phyloP scores from a whole-genome alignment of 2,329 filamentous ascomycete genomes.

The Apiospora hydei region DNA sequence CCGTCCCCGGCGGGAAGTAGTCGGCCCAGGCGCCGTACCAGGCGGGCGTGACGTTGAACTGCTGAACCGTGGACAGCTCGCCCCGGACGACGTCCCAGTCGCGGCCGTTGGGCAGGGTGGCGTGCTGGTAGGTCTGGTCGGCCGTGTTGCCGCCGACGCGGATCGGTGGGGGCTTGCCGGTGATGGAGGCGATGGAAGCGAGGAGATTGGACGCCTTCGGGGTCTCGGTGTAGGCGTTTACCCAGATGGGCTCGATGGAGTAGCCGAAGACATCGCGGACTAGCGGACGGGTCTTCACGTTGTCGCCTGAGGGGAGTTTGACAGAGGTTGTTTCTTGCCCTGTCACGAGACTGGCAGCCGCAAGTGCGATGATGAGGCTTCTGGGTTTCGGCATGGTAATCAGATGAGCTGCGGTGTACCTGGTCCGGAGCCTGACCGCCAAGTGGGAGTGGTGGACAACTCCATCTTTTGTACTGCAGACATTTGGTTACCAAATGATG shows the following conservation, averaged over 20 bases:
- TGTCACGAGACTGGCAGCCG: background rate
- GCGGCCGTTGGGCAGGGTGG: conserved; percentile 37
- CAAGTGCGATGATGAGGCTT: background rate
- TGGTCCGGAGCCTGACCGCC: background rate
- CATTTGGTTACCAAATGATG: too few relatives aligned
- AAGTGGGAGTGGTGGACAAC: background rate
- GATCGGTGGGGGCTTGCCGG: conserved; percentile 42
- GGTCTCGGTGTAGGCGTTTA: conserved; percentile 41
- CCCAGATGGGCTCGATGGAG: conserved; percentile 45
- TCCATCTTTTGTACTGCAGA: background rate
- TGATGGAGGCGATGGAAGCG: conserved; percentile 36
- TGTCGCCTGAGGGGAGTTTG: conserved; percentile 35
- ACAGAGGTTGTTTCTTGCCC: conserved; percentile 30
- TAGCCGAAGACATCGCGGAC: conserved; percentile 43
- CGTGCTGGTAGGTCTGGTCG: conserved; percentile 43
- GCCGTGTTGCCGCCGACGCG: conserved; percentile 46
- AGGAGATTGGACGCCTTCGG: conserved; percentile 39
- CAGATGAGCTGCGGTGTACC: background rate
- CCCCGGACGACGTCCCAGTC: conserved; percentile 39
- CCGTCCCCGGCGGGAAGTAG: conserved; percentile 43
- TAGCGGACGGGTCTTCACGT: conserved; percentile 37
- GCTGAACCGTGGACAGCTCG: conserved; percentile 31
- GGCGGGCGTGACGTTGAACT: conserved; percentile 43
- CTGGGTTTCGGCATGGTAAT: background rate
- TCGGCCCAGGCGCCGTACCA: conserved; percentile 43